Base-by-base conservation (phyloP, 2,329 filamentous ascomycete genomes). In the Ceratocystis albifundus region DNA sequence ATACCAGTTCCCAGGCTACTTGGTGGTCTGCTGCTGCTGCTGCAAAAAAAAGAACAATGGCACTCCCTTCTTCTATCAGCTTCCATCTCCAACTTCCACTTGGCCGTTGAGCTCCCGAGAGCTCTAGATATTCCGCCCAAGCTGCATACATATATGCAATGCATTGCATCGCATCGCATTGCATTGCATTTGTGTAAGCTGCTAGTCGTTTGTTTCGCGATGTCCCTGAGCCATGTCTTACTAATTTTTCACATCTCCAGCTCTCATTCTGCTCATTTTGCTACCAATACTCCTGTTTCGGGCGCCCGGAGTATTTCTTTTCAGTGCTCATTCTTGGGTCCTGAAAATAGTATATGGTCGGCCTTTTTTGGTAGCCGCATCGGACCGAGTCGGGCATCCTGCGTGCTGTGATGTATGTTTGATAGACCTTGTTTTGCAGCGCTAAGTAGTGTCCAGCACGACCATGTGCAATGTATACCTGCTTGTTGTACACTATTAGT, bases 371-470 rank as follows among this genome's bases (percentile, higher is more conserved):
- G 7, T 63, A 41, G 61, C 41, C 41, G 46, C 61, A 63, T 63
- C 61, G 61, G 41, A 46, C 61, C 61, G 61, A 63, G 61, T 63
- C 61, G 61, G 61, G 61, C 61, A 30, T 63, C 55, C 55, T 36
- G 55, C 55, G 20, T 59, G 48, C 48, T 59, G 32, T 59, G 22
- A 22, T 59, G 28, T n/a, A 59, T 36, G 15, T 59, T 20, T 36
- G 28, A 59, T 28, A 59, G 55, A 36, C 30, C 17, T n/a, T 59
- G 25, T 17, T 36, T 25, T 10, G 7, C 25, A n/a, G 55, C 28
- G 28, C 1, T 36, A 6, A 5, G 20, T 8, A 36, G 15, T n/a
- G 28, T 2, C 55, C 30, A 28, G 1, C 12, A 59, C 15, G 3
- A 10, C 25, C 4, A 22, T n/a, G 28, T 36, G 12, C 3, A 15